These are phyloP conservation scores for Arthrobotrys megalospora DNA, from an alignment of 2,329 filamentous ascomycete species.

Conservation along the genomic window DNA sequence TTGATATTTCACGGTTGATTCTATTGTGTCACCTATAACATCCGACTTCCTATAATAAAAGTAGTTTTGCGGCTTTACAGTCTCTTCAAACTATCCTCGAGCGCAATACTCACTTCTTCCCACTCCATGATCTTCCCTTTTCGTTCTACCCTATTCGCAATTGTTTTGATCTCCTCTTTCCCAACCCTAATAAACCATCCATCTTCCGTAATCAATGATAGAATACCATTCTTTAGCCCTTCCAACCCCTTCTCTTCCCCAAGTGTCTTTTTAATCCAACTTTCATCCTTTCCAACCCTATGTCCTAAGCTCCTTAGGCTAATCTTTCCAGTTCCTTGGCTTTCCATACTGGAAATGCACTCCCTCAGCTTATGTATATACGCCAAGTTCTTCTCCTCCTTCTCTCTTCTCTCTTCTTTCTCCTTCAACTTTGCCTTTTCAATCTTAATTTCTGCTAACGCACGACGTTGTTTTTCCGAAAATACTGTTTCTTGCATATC, in stretches of 20 bases:
- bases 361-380: constrained; percentile 14
- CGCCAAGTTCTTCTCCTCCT: constrained; percentile 26
- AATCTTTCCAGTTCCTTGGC: constrained; percentile 27
- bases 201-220: constrained; percentile 42
- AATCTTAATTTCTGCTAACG: constrained; percentile 53
- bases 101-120: constrained; percentile 43
- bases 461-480: constrained; percentile 55
- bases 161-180: constrained; percentile 22
- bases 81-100: constrained; percentile 40
- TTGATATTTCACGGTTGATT: too few species aligned
- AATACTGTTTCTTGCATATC: constrained; percentile 47
- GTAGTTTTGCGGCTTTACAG: too few species aligned
- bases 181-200: constrained; percentile 57
- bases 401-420: constrained; percentile 37
- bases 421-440: constrained; percentile 51
- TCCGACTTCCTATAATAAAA: too few species aligned
- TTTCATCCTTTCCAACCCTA: constrained; percentile 48
- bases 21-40: too few species aligned
- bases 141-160: constrained; percentile 32
- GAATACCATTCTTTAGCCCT: background rate
- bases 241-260: constrained; percentile 25
- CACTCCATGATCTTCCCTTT: constrained; percentile 39
- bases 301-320: constrained; percentile 46
- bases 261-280: constrained; percentile 31
- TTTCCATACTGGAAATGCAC: constrained; percentile 2